Evolutionary conservation across 2,329 filamentous ascomycete genomes (phyloP).

Genomic region (Colletotrichum cordylinicola): DNA sequence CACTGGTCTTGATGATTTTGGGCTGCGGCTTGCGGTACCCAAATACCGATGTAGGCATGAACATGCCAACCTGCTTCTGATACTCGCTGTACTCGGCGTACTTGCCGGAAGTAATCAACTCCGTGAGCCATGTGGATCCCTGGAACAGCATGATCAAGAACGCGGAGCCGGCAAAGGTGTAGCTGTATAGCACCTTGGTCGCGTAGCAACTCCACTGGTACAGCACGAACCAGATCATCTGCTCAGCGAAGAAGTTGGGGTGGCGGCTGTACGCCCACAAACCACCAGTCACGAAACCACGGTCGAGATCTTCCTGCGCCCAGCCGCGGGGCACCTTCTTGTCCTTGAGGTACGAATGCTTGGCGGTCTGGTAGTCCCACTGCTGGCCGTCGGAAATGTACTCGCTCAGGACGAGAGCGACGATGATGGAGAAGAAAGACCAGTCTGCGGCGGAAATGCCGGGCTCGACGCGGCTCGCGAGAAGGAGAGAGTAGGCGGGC

Average conservation of each 20-base stretch:
- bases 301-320: conserved; percentile 79
- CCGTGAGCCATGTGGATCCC: conserved; percentile 86
- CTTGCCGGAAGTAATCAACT: conserved; percentile 79
- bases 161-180: conserved; percentile 75
- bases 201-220: conserved; percentile 88
- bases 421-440: conserved; percentile 49
- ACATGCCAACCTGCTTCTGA: conserved; percentile 81
- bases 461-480: conserved; percentile 70
- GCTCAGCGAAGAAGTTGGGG: conserved; percentile 94
- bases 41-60: conserved; percentile 67
- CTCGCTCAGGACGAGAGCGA: conserved; percentile 67
- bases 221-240: conserved; percentile 84
- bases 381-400: conserved; percentile 91
- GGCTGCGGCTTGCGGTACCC: conserved; percentile 50
- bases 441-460: conserved; percentile 51
- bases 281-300: conserved; percentile 85
- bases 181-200: conserved; percentile 75
- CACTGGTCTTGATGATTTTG: conserved; percentile 57
- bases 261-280: conserved; percentile 90
- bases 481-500: conserved; percentile 83
- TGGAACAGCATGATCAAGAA: conserved; percentile 84
- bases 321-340: conserved; percentile 72
- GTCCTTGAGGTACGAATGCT: conserved; percentile 74
- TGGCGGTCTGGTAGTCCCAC: conserved; percentile 88
- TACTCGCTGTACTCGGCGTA: conserved; percentile 90